These are phyloP conservation scores for Lactifluus pinguis DNA, from an alignment of 768 basidiomycete genomes.

Conservation along the genomic window DNA sequence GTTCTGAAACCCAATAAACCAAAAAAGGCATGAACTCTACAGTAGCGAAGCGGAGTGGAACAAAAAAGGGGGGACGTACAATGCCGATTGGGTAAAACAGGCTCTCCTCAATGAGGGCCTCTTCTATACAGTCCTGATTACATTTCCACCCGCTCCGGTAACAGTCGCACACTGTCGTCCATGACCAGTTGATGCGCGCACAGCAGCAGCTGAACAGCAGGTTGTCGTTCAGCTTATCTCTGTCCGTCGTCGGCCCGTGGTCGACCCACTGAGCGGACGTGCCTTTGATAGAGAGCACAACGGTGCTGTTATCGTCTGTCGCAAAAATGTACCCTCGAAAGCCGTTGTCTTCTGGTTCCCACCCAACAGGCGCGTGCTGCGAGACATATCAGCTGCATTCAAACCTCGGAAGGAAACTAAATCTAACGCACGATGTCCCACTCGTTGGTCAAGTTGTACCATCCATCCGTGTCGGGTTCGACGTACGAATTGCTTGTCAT, in stretches of 20 bases:
- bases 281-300: conserved; percentile 91
- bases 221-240: conserved; percentile 94
- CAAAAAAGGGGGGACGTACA: conserved; percentile 35
- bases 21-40: no score
- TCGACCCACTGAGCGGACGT: conserved; percentile 70
- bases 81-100: conserved; percentile 83
- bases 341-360: conserved; percentile 82
- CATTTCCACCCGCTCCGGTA: conserved; percentile 69
- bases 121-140: conserved; percentile 71
- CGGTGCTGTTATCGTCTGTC: conserved; percentile 71
- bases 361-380: conserved; percentile 73
- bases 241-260: conserved; percentile 75
- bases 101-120: conserved; percentile 67
- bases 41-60: neutral
- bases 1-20: conserved; percentile 41
- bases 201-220: conserved; percentile 94
- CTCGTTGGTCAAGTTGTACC: conserved; percentile 65
- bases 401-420: no score
- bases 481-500: conserved; percentile 94
- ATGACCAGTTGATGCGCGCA: conserved; percentile 84
- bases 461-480: conserved; percentile 46
- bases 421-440: conserved; percentile 47
- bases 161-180: conserved; percentile 89
- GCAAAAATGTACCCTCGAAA: conserved; percentile 92
- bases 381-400: no score